phyloP scores from a whole-genome alignment of 345 rosid species.

The Salix exigua region DNA sequence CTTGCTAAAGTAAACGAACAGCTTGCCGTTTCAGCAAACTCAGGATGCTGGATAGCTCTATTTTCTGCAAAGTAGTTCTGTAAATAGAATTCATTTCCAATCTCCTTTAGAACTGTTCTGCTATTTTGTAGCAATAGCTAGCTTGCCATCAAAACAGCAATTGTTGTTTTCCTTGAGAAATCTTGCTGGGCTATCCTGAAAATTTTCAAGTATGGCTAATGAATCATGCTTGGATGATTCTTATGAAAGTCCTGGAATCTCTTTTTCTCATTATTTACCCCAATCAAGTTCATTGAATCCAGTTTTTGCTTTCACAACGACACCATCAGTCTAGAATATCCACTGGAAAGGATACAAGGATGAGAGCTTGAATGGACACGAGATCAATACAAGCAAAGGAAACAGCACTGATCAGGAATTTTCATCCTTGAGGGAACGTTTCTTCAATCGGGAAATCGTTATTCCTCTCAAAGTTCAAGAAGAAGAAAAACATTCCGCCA shows the following conservation, averaged over 20 bases:
- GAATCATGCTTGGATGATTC: conserved; percentile 23
- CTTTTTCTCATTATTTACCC: conserved; percentile 26
- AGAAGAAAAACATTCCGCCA: neutral
- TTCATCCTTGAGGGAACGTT: neutral
- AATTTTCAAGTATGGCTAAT: conserved; percentile 7
- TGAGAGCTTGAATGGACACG: neutral
- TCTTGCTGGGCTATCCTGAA: neutral
- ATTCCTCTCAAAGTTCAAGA: conserved; percentile 18
- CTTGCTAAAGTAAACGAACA: too few species aligned
- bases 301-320: neutral
- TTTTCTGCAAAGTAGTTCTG: neutral
- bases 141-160: neutral
- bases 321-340: conserved; percentile 9
- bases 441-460: neutral
- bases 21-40: neutral
- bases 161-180: neutral
- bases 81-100: neutral
- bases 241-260: conserved; percentile 22
- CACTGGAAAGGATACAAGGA: neutral
- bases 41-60: neutral
- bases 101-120: too few species aligned
- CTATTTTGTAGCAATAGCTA: neutral
- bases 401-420: neutral
- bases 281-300: neutral
- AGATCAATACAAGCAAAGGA: neutral